Evolutionary conservation across 352 stramenopile genomes (phyloP), one percentile per base, ranked within the genome.

Genomic region (Pythium utonaiense): DNA sequence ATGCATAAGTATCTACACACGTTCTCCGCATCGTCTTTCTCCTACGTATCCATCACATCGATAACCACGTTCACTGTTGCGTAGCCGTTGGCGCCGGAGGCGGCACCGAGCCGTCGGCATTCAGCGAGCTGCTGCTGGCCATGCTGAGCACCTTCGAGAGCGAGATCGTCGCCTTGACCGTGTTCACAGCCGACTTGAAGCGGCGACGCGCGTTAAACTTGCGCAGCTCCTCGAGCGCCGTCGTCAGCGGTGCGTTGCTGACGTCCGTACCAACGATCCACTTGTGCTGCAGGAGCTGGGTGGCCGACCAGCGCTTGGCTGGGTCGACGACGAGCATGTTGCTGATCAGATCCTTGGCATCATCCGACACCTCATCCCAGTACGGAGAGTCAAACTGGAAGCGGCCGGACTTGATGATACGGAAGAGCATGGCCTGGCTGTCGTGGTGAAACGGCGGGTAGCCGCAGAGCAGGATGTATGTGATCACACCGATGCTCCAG

Each of bases 181-280:
- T 96, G 62, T 93, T 95, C 14, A 98, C 84, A 3, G 91, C 91
- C 28, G 88, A 88, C 70, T 96, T 96, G 74, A 98, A 96, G 73
- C 97, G 97, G 45, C 93, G 83, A 38, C 93, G 95, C 25, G 90
- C 93, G 68, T 97, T 98, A 75, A 96, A 98, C 60, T 88, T 91
- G 66, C 85, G 90, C 62, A 98, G 77, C 60, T 97, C 75, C 40
- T 83, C 69, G 54, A 98, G 75, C 57, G 93, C 96, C 6, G 73
- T 88, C 41, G 83, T 93, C 42, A 98, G 69, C 51, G 84, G 79
- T 52, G 95, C 78, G 28, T 82, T 77, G 65, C 81, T 80, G 16
- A 88, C 66, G 53, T 83, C 48, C 36, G 71, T 51, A 55, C 79
- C 80, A 62, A 80, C 70, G 67, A 98, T 96, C 95, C 95, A 98